Percentiles rank a stretch among this genome's conserved stretches.
phyloP scores from a whole-genome alignment of 1,284 basidiomycete species.

The Agaricales sp. region DNA sequence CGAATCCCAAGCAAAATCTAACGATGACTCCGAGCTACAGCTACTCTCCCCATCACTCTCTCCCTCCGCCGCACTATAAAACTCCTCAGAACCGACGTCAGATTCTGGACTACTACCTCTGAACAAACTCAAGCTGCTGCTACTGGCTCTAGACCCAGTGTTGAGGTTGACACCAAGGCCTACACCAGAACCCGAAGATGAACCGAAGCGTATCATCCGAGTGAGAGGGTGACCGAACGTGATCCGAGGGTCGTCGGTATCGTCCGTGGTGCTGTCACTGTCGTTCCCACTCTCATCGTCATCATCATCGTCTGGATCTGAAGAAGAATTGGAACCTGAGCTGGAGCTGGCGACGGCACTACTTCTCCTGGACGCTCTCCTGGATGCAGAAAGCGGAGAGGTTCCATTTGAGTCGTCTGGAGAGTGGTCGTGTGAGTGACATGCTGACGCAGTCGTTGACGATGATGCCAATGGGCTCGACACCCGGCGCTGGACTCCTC shows the following conservation, averaged over 20 bases:
- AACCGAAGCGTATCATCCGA: background rate
- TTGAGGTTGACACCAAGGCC: background rate
- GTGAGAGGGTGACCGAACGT: background rate
- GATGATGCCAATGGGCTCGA: too few relatives aligned
- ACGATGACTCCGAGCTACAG: background rate
- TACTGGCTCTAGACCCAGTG: background rate
- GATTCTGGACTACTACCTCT: background rate
- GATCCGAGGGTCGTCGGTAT: background rate
- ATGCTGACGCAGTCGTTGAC: too few relatives aligned
- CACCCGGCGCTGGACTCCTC: too few relatives aligned
- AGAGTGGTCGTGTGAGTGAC: too few relatives aligned
- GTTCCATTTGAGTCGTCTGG: too few relatives aligned
- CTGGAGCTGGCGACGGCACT: too few relatives aligned
- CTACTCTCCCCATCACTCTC: background rate
- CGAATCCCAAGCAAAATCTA: constrained; percentile 1
- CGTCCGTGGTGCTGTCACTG: background rate
- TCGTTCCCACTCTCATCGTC: background rate
- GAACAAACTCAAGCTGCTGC: background rate
- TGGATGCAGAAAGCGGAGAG: too few relatives aligned
- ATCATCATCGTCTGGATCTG: background rate
- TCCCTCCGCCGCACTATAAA: background rate
- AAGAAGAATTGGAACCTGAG: too few relatives aligned
- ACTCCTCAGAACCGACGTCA: background rate
- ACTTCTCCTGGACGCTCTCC: too few relatives aligned
- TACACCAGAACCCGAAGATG: background rate